Percentiles rank a stretch among this genome's conserved stretches.
These are phyloP conservation scores for Nemania bipapillata DNA, from an alignment of 2,329 filamentous ascomycete genomes.

Conservation along the genomic window DNA sequence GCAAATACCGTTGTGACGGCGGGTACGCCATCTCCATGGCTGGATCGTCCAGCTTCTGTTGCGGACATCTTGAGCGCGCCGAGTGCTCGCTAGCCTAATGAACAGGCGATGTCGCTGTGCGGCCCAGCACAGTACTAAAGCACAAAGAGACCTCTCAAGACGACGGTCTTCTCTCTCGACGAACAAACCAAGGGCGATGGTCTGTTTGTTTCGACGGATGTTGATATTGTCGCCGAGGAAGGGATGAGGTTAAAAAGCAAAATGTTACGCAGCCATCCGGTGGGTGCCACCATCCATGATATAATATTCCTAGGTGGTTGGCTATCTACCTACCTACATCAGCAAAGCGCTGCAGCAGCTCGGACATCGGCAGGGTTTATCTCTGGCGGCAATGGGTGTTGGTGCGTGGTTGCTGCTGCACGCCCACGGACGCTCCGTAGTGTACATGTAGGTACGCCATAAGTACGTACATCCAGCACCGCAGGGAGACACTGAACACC, in stretches of 20 bases:
- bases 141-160: neutral
- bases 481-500: neutral
- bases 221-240: neutral
- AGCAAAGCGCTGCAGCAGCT: neutral
- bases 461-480: neutral
- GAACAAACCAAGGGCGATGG: neutral
- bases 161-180: neutral
- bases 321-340: neutral
- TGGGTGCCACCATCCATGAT: conserved; percentile 26
- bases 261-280: conserved; percentile 8
- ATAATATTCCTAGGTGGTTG: neutral
- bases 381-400: conserved; percentile 4
- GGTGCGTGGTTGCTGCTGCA: neutral
- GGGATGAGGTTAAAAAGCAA: neutral
- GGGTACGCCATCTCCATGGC: conserved; percentile 26
- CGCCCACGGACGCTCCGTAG: conserved; percentile 8
- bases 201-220: neutral
- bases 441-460: neutral
- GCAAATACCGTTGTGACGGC: conserved; percentile 47
- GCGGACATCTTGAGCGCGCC: conserved; percentile 55
- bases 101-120: conserved; percentile 1
- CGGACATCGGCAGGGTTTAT: conserved; percentile 23
- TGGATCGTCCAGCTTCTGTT: conserved; percentile 39
- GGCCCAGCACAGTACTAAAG: neutral
- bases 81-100: neutral